Conservation (phyloP, 2,329 filamentous ascomycete species). For the Xylaria sp. region DNA sequence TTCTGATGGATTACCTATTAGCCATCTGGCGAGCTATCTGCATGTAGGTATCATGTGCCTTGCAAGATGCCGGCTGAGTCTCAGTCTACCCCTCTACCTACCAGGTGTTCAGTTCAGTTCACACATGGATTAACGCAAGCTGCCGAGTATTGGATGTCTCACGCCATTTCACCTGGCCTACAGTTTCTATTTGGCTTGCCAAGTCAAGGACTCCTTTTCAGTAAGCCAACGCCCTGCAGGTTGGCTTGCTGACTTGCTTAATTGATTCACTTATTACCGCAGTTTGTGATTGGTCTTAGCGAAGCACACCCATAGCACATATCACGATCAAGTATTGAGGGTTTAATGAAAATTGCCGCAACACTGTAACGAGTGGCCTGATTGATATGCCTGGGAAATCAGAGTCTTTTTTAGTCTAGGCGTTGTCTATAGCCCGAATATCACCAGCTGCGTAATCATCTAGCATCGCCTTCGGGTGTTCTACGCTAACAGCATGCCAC, state of each 20-base stretch:
- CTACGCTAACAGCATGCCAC: slow-evolving; percentile 16
- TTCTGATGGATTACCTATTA: not conserved
- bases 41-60: not conserved
- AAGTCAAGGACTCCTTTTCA: not conserved
- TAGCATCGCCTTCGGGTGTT: slow-evolving; percentile 19
- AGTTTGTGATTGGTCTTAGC: not conserved
- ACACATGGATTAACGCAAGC: slow-evolving; percentile 4
- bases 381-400: slow-evolving; percentile 14
- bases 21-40: no score
- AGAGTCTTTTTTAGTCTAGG: slow-evolving; percentile 30
- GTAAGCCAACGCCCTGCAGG: slow-evolving; percentile 1
- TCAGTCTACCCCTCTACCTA: not conserved
- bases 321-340: not conserved
- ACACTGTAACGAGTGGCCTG: not conserved
- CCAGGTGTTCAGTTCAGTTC: not conserved
- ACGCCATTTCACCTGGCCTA: not conserved
- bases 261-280: slow-evolving; percentile 2
- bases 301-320: not conserved
- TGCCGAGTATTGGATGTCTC: slow-evolving; percentile 8
- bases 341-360: not conserved
- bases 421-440: slow-evolving; percentile 27
- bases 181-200: not conserved
- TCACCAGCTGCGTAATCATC: slow-evolving; percentile 19
- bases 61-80: not conserved
- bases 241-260: not conserved